phyloP scores from a whole-genome alignment of 2,329 filamentous ascomycete species.

The Aspergillus amoenus region DNA sequence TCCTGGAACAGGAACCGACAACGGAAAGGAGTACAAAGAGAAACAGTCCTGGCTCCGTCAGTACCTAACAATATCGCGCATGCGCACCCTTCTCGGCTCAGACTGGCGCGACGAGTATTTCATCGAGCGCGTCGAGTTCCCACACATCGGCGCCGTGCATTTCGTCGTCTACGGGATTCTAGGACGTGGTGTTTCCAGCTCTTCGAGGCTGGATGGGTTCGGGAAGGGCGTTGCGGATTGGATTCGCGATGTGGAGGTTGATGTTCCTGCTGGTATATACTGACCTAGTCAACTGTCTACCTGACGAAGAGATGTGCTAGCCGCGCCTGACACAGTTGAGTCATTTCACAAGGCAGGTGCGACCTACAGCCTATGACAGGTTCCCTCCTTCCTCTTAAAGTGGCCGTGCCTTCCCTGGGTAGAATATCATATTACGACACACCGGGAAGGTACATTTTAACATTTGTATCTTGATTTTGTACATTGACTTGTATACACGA shows the following conservation, averaged over 20 bases:
- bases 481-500: too few relatives aligned
- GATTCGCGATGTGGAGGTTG: constrained; percentile 45
- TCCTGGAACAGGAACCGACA: not conserved
- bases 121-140: constrained; percentile 52
- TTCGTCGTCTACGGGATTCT: constrained; percentile 52
- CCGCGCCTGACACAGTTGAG: too few relatives aligned
- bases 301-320: too few relatives aligned
- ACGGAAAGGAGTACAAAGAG: not conserved
- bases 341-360: not conserved
- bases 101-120: constrained; percentile 46
- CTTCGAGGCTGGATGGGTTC: constrained; percentile 48
- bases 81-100: constrained; percentile 44
- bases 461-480: too few relatives aligned
- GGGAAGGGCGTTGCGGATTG: constrained; percentile 57
- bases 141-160: constrained; percentile 48
- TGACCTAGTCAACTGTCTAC: too few relatives aligned
- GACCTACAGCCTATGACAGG: not conserved
- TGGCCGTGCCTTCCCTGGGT: not conserved
- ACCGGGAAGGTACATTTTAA: not conserved
- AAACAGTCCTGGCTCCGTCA: constrained; percentile 35
- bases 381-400: not conserved
- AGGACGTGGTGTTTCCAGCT: constrained; percentile 50
- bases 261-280: constrained; percentile 31
- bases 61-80: constrained; percentile 40
- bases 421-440: not conserved